Evolutionary conservation across 805 yeast genomes (phyloP), one percentile per base, ranked within the genome.

Genomic region (Metschnikowia lachancei): DNA sequence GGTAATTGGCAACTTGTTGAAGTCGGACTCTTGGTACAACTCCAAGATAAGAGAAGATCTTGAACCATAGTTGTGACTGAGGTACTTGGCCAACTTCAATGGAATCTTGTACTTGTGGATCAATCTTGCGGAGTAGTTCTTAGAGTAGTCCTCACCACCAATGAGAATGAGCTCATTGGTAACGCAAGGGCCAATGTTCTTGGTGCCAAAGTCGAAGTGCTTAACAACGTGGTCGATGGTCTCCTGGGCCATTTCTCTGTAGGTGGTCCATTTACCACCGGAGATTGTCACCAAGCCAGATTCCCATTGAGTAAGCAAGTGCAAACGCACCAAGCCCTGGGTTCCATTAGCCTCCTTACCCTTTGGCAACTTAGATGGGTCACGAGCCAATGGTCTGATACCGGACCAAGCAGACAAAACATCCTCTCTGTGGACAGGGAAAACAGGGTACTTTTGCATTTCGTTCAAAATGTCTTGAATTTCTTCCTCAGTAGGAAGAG

Each of bases 191-290:
- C 62, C 39, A 59, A 53, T 49, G 36, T 67, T 64, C 46, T 48
- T 57, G 69, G 52, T 57, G 14, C 53, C 48, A 43, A 76, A 73
- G 41, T 70, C 69, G 46, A 68, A 68, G 36, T 63, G 55, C 61
- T 79, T 74, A 39, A 87, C 75, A 44, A 86, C 81, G 56, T 80
- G 81, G 65, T 87, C 83, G 39, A 91, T 83, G 37, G 96, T 87
- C 72, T 92, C 96, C 71, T 91, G 83, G 18, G 97, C 96, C 97
- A 91, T 91, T 73, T 89, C 95, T 73, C 97, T 80, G 75, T 91
- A 92, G 31, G 98, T 91, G 44, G 98, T 91, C 98, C 98, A 91
- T 72, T 91, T 91, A 66, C 98, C 98, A 60, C 97, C 98, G 16
- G 95, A 84, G 55, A 91, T 86, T 33, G 98, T 91, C 33, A 91